Conservation (phyloP, 2,329 filamentous ascomycete species). For the Neonectria hederae region DNA sequence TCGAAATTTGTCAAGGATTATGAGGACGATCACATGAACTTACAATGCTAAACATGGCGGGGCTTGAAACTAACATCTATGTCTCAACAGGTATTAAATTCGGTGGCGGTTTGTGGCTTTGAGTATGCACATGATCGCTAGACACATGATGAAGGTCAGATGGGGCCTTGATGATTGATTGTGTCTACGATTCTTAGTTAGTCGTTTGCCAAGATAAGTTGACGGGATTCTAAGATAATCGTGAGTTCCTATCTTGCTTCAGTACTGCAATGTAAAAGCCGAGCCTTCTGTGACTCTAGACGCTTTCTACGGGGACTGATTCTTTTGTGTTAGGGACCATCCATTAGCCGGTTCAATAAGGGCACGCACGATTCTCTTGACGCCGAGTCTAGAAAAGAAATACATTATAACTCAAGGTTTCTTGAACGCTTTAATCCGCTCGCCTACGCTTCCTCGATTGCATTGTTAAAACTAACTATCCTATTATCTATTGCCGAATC, state of each 20-base stretch:
- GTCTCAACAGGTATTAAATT: conserved; percentile 32
- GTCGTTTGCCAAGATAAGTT: not conserved
- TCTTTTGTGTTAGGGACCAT: conserved; percentile 24
- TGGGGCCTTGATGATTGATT: conserved; percentile 42
- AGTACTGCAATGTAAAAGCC: conserved; percentile 31
- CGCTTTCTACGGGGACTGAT: conserved; percentile 6
- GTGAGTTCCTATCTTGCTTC: conserved; percentile 28
- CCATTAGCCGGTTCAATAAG: conserved; percentile 30
- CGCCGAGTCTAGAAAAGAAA: conserved; percentile 24
- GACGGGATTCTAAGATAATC: conserved; percentile 25
- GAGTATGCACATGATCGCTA: conserved; percentile 31
- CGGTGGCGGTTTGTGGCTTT: conserved; percentile 32
- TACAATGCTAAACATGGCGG: conserved; percentile 24
- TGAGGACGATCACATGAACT: not conserved
- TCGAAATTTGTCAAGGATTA: not conserved
- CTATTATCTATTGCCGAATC: conserved; percentile 46
- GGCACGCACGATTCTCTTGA: conserved; percentile 22
- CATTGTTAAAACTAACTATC: conserved; percentile 42
- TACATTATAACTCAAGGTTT: conserved; percentile 25
- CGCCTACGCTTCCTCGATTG: conserved; percentile 42
- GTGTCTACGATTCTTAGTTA: not conserved
- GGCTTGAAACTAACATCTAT: conserved; percentile 33
- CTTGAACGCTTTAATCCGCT: conserved; percentile 32
- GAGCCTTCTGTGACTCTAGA: fast-evolving
- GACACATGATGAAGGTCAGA: conserved; percentile 35